Conservation (phyloP, 1,139 yeast species). For the Nakaseomyces glabratus region DNA sequence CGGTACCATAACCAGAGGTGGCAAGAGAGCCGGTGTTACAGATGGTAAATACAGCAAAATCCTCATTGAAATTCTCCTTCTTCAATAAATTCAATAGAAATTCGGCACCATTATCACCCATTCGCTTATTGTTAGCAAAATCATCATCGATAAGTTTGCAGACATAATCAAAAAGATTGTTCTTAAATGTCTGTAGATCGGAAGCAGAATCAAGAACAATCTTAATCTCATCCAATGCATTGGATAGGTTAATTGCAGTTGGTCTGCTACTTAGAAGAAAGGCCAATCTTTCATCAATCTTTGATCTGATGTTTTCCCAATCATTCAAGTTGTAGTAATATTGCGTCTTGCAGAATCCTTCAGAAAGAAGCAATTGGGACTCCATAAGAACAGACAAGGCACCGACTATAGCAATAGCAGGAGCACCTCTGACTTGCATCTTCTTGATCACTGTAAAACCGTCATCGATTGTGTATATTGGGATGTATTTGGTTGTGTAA, state of each 20-base stretch:
- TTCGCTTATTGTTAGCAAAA: constrained; percentile 59
- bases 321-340: constrained; percentile 31
- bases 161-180: constrained; percentile 42
- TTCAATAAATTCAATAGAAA: constrained; percentile 46
- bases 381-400: constrained; percentile 78
- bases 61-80: constrained; percentile 46
- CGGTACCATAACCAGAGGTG: constrained; percentile 96
- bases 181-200: constrained; percentile 32
- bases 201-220: constrained; percentile 30
- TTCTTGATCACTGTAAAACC: constrained; percentile 73
- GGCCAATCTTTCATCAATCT: constrained; percentile 44
- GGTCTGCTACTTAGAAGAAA: constrained; percentile 75
- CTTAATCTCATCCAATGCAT: constrained; percentile 60
- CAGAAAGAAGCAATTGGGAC: constrained; percentile 30
- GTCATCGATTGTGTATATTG: constrained; percentile 52
- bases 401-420: constrained; percentile 96
- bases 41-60: constrained; percentile 75
- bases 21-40: constrained; percentile 88
- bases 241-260: constrained; percentile 86
- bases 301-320: constrained; percentile 27
- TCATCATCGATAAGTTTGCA: constrained; percentile 63
- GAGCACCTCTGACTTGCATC: constrained; percentile 98
- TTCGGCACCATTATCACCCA: constrained; percentile 76
- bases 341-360: constrained; percentile 22
- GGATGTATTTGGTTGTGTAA: constrained; percentile 60